Base-by-base conservation (phyloP, 2,329 filamentous ascomycete species). In the Leptosphaerulina australis region DNA sequence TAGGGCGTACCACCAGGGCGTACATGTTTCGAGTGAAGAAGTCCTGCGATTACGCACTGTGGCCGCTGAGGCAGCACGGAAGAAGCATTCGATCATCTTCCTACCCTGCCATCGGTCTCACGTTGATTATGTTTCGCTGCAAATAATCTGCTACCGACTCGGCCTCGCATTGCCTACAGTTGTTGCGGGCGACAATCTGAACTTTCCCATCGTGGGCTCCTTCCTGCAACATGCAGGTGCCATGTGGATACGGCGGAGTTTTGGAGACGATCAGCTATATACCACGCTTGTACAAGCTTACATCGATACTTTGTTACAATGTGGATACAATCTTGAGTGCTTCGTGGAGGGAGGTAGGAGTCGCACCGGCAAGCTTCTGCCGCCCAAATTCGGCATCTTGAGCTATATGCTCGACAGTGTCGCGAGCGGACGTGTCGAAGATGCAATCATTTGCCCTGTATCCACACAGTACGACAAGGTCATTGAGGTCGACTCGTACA, bases 401-500 rank as follows among this genome's bases (percentile, higher is more conserved):
- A 90, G 85, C 65, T 99, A 97, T 64, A 83, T 97, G 29, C 77
- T 99, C 14, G 94, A 99, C 62, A 95, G 91, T 60, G 81, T 99
- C 11, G 77, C 97, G 5, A 95, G 90, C 0, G 91, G 92, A 0
- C 83, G 92, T 5, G 91, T 96, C 0, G 81, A 95, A 36, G 94
- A 99, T 72, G 87, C 91, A 24, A 89, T 97, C 31, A 91, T 99
- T 43, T 96, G 93, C 62, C 94, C 94, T 0, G 94, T 99, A 35
- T 95, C 90, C 71, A 97, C 92, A 0, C 94, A 99, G 70, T 99
- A 99, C 69, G 94, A 99, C 79, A 99, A 97, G 69, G 94, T 99
- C 47, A 95, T 99, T 52, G 94, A 99, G 73, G 96, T 95, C 10
- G 68, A 71, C 58, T 94, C 91, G 4, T 99, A 99, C 67, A 93